phyloP scores from a whole-genome alignment of 257 asterid species.

The Nicotiana sylvestris region DNA sequence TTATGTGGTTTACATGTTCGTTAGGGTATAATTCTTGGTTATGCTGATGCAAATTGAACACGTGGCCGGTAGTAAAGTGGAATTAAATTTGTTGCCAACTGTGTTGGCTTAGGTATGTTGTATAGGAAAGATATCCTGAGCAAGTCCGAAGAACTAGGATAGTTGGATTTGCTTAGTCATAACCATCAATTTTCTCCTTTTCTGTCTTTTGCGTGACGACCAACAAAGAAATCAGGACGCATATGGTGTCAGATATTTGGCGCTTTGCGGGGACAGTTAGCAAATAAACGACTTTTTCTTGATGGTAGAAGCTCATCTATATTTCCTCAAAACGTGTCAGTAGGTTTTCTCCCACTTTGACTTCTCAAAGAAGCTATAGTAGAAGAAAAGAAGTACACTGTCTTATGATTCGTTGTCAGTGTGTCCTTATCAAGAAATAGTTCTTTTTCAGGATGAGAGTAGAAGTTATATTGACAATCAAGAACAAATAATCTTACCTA shows the following conservation, averaged over 20 bases:
- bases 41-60: not conserved
- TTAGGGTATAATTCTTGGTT: not conserved
- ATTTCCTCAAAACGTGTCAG: not conserved
- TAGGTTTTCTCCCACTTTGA: not conserved
- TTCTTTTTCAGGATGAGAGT: not conserved
- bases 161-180: not conserved
- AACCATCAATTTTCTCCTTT: conserved; percentile 4
- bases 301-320: not conserved
- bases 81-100: not conserved
- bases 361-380: not conserved
- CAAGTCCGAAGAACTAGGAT: not conserved
- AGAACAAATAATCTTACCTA: not conserved
- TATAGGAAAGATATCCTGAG: not conserved
- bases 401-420: not conserved
- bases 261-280: not conserved
- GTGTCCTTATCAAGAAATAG: not conserved
- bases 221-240: not conserved
- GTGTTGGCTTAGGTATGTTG: not conserved
- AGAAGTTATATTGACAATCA: not conserved
- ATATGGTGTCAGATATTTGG: not conserved
- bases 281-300: not conserved
- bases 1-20: not conserved
- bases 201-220: not conserved
- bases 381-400: not conserved
- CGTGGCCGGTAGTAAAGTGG: not conserved